Conservation (phyloP, 352 stramenopile species). For the Sclerospora graminicola region DNA sequence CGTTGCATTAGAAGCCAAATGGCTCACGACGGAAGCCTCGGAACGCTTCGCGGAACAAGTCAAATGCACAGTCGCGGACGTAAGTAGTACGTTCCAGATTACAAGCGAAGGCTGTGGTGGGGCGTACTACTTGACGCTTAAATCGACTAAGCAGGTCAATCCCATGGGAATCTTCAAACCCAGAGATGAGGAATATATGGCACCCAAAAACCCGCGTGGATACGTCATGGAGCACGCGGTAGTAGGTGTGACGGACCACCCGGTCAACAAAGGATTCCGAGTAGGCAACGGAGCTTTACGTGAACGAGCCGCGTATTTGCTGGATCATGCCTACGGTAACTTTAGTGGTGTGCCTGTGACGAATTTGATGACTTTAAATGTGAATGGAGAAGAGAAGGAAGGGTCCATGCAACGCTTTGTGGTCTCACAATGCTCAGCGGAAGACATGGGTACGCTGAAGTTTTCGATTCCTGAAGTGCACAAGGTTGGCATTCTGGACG, state of each 20-base stretch:
- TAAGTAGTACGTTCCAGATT: slow-evolving; percentile 36
- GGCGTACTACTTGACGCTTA: slow-evolving; percentile 41
- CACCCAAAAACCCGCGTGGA: slow-evolving; percentile 95
- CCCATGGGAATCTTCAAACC: slow-evolving; percentile 94
- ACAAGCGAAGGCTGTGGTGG: slow-evolving; percentile 75
- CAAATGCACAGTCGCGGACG: slow-evolving; percentile 21
- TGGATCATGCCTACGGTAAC: slow-evolving; percentile 65
- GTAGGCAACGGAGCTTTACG: slow-evolving; percentile 79
- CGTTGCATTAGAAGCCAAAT: slow-evolving; percentile 18
- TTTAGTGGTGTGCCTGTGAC: slow-evolving; percentile 83
- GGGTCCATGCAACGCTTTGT: slow-evolving; percentile 82
- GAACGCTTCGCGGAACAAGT: slow-evolving; percentile 36
- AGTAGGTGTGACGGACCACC: slow-evolving; percentile 72
- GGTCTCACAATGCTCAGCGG: slow-evolving; percentile 68
- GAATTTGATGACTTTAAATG: slow-evolving; percentile 54
- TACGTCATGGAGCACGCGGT: slow-evolving; percentile 83
- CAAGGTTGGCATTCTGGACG: slow-evolving; percentile 83
- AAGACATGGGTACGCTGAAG: slow-evolving; percentile 84
- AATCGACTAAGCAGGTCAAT: slow-evolving; percentile 14
- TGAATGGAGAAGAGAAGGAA: slow-evolving; percentile 63
- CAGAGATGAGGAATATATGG: slow-evolving; percentile 98
- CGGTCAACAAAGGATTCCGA: slow-evolving; percentile 77
- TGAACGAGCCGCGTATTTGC: slow-evolving; percentile 74
- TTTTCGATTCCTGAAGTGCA: slow-evolving; percentile 79
- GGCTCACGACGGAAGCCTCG: slow-evolving; percentile 34